These are phyloP conservation scores for Tricholoma furcatifolium DNA, from an alignment of 768 basidiomycete genomes.

Conservation along the genomic window DNA sequence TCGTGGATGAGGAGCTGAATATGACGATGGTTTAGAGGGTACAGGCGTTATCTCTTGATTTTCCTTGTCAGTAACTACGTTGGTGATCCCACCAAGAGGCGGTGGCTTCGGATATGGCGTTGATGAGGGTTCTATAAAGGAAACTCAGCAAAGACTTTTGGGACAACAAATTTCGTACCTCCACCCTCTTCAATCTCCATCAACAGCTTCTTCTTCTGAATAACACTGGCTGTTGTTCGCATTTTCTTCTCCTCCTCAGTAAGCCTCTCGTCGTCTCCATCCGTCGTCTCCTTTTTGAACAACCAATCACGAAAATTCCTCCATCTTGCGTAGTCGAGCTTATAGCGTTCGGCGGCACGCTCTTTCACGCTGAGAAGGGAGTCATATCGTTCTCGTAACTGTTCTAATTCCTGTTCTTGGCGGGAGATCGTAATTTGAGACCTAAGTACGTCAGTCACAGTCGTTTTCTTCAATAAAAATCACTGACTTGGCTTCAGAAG, in stretches of 20 bases:
- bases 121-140: neutral
- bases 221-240: conserved; percentile 17
- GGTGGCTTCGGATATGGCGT: conserved; percentile 13
- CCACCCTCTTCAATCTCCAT: conserved; percentile 16
- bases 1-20: neutral
- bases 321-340: conserved; percentile 56
- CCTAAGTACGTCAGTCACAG: conserved; percentile 4
- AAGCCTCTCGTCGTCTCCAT: conserved; percentile 23
- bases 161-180: neutral
- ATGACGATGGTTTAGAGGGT: neutral
- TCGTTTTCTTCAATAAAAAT: neutral
- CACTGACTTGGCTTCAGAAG: neutral
- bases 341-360: conserved; percentile 46
- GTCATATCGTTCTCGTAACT: conserved; percentile 43
- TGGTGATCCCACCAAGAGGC: conserved; percentile 20
- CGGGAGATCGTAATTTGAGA: conserved; percentile 3
- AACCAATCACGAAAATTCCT: conserved; percentile 42
- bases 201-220: conserved; percentile 23
- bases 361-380: conserved; percentile 41
- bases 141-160: neutral
- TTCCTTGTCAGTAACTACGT: conserved; percentile 25
- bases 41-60: conserved; percentile 18
- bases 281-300: conserved; percentile 30
- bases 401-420: conserved; percentile 26
- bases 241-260: conserved; percentile 27